These are phyloP conservation scores for Prunus yedoensis DNA, from an alignment of 331 rosid genomes.

Conservation along the genomic window DNA sequence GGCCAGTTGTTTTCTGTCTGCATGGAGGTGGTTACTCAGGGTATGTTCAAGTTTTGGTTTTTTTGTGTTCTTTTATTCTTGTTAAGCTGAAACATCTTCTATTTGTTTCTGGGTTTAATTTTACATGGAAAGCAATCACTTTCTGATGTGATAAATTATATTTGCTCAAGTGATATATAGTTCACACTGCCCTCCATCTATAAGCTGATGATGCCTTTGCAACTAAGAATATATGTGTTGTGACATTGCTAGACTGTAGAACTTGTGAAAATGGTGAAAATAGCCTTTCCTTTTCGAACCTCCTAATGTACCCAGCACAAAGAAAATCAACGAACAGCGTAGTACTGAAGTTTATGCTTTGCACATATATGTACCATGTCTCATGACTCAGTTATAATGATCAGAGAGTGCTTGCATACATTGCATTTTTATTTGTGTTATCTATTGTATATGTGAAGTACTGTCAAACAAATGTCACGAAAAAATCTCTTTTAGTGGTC, in stretches of 20 bases:
- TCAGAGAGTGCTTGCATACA: too few relatives aligned
- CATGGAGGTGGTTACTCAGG: slow-evolving; percentile 98
- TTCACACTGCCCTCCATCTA: background rate
- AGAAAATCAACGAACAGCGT: too few relatives aligned
- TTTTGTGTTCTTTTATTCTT: background rate
- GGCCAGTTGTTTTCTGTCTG: slow-evolving; percentile 88
- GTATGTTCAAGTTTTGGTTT: slow-evolving; percentile 38
- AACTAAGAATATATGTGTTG: background rate
- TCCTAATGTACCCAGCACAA: too few relatives aligned
- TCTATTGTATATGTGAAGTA: background rate
- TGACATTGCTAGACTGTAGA: too few relatives aligned
- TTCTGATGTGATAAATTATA: background rate
- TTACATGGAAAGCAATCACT: slow-evolving; percentile 4
- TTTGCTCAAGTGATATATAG: background rate
- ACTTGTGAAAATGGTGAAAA: too few relatives aligned
- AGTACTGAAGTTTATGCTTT: background rate
- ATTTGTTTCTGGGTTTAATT: background rate
- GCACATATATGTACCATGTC: background rate
- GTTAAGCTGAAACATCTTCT: slow-evolving; percentile 11
- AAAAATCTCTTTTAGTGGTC: background rate
- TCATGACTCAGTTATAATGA: too few relatives aligned
- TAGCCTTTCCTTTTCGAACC: too few relatives aligned
- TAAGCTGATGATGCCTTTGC: background rate
- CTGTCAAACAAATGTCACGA: background rate
- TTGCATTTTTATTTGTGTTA: too few relatives aligned